Conservation (phyloP, 148 eudicot species). For the Persicaria tinctoria region DNA sequence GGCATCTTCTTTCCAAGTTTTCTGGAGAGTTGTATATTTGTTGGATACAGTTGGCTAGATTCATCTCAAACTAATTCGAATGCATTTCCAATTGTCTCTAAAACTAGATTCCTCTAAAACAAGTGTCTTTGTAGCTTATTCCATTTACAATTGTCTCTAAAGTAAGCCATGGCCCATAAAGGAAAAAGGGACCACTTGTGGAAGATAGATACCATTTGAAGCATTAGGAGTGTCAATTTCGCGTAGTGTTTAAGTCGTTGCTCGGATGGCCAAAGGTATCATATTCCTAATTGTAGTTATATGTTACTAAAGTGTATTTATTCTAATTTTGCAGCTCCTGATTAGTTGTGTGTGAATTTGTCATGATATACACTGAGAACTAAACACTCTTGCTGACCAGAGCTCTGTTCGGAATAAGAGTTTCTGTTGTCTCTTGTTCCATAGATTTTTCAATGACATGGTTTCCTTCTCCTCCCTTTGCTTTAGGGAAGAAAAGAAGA, state of each 20-base stretch:
- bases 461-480: background rate
- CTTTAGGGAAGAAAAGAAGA: constrained; percentile 31
- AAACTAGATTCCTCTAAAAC: background rate
- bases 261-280: background rate
- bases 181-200: background rate
- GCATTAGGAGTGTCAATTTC: background rate
- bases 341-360: background rate
- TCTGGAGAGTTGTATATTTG: background rate
- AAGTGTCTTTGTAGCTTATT: background rate
- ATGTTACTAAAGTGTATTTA: background rate
- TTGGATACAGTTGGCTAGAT: background rate
- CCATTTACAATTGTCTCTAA: background rate
- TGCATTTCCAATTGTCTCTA: too few relatives aligned
- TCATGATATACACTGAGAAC: background rate
- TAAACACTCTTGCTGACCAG: background rate
- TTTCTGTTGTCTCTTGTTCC: background rate
- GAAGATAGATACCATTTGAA: background rate
- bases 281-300: background rate
- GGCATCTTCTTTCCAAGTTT: background rate
- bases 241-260: background rate
- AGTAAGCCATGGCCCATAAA: background rate
- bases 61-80: too few relatives aligned
- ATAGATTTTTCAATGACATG: background rate
- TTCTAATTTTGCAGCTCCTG: background rate
- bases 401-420: background rate